phyloP scores from a whole-genome alignment of 345 rosid genomes.

The Linum usitatissimum region DNA sequence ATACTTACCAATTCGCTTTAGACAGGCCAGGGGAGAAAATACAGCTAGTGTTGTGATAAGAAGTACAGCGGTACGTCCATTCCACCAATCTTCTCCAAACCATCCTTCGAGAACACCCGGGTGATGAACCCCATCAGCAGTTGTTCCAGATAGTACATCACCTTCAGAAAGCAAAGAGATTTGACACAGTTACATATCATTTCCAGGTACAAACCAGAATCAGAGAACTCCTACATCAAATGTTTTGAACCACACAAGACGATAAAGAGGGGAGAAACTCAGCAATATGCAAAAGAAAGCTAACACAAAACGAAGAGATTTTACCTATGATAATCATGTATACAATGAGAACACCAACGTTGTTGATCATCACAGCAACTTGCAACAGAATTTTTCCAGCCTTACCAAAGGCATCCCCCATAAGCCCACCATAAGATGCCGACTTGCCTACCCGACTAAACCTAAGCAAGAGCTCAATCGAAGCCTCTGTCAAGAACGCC shows the following conservation, averaged over 20 bases:
- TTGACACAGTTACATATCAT: background rate
- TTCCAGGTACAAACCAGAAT: too few relatives aligned
- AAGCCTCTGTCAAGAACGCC: constrained; percentile 18
- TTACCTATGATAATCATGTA: constrained; percentile 28
- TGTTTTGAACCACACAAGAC: background rate
- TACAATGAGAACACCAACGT: constrained; percentile 22
- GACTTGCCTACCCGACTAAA: constrained; percentile 19
- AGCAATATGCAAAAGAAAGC: background rate
- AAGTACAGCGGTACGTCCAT: constrained; percentile 51
- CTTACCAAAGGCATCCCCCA: constrained; percentile 25
- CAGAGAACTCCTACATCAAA: background rate
- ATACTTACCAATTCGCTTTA: constrained; percentile 66
- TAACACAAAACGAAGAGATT: background rate
- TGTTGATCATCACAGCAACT: constrained; percentile 17
- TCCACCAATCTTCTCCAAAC: constrained; percentile 84
- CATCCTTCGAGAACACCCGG: constrained; percentile 79
- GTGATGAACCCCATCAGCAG: constrained; percentile 68
- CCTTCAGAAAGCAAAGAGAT: constrained; percentile 25
- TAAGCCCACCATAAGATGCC: constrained; percentile 22
- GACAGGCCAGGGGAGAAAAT: constrained; percentile 70
- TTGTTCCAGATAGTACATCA: constrained; percentile 78
- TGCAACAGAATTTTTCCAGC: constrained; percentile 17
- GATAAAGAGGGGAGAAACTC: background rate
- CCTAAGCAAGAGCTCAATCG: constrained; percentile 25
- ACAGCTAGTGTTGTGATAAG: constrained; percentile 47